phyloP scores from a whole-genome alignment of 2,329 filamentous ascomycete genomes.

The Ophiocordyceps camponoti-rufipedis region DNA sequence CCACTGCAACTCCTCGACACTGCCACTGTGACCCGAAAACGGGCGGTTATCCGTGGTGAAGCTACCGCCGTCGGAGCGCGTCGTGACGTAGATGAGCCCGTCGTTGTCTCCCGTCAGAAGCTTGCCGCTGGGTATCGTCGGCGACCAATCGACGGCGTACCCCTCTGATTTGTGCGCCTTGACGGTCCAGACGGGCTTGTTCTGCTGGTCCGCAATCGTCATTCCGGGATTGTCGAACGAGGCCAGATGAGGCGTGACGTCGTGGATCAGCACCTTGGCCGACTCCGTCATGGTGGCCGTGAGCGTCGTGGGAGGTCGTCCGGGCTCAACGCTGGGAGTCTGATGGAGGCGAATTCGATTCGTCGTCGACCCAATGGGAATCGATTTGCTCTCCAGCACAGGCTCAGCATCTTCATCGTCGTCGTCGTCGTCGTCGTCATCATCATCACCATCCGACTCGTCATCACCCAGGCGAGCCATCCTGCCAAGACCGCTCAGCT shows the following conservation, averaged over 20 bases:
- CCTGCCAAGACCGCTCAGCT: slow-evolving; percentile 77
- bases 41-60: slow-evolving; percentile 75
- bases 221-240: slow-evolving; percentile 84
- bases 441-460: slow-evolving; percentile 50
- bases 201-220: slow-evolving; percentile 61
- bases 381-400: slow-evolving; percentile 81
- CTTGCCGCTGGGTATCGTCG: slow-evolving; percentile 56
- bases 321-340: slow-evolving; percentile 50
- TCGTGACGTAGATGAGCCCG: slow-evolving; percentile 77
- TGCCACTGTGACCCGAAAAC: slow-evolving; percentile 68
- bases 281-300: slow-evolving; percentile 90
- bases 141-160: slow-evolving; percentile 95
- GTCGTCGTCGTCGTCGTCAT: slow-evolving; percentile 47
- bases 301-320: slow-evolving; percentile 59
- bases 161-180: slow-evolving; percentile 86
- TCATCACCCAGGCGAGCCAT: slow-evolving; percentile 58
- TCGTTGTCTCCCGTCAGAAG: slow-evolving; percentile 83
- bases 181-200: slow-evolving; percentile 75
- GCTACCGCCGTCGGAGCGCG: slow-evolving; percentile 68
- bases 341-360: slow-evolving; percentile 88
- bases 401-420: slow-evolving; percentile 69
- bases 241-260: slow-evolving; percentile 74
- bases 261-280: slow-evolving; percentile 75
- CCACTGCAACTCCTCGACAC: slow-evolving; percentile 94
- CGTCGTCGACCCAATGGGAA: slow-evolving; percentile 71